These are phyloP conservation scores for Filosporella fistucella DNA, from an alignment of 495 filamentous ascomycete species.

Conservation along the genomic window DNA sequence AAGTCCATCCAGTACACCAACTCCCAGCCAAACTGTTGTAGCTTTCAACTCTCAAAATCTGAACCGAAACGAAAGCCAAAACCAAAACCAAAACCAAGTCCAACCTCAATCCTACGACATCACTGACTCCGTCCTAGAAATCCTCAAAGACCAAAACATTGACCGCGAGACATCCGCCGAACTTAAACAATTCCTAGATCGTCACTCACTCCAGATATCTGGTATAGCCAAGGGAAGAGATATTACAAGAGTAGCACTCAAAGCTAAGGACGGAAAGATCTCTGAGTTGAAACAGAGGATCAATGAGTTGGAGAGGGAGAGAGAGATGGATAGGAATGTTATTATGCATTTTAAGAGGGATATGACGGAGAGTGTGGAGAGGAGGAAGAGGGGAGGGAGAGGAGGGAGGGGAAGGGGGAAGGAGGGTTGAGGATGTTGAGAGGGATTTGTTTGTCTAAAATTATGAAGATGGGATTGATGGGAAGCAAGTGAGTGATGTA, in stretches of 20 bases:
- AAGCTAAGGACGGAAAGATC: conserved; percentile 56
- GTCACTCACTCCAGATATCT: conserved; percentile 47
- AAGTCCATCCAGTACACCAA: conserved; percentile 40
- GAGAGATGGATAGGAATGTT: conserved; percentile 43
- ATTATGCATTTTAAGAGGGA: conserved; percentile 28
- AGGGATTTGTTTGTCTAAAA: no score
- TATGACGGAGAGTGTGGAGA: conserved; percentile 17
- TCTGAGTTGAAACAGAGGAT: conserved; percentile 44
- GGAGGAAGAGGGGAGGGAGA: conserved; percentile 9
- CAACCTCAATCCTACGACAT: no score
- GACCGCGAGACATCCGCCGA: conserved; percentile 33
- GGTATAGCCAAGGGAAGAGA: conserved; percentile 61
- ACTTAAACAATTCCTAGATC: conserved; percentile 45
- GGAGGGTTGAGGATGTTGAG: no score
- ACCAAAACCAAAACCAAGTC: no score
- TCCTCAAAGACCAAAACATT: conserved; percentile 46
- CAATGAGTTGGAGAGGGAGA: conserved; percentile 43
- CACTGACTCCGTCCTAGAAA: conserved; percentile 40
- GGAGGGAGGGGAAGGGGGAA: conserved; percentile 5
- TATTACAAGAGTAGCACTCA: conserved; percentile 53
- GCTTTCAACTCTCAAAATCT: conserved; percentile 3
- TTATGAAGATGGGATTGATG: no score
- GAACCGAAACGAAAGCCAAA: not conserved
- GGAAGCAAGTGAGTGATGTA: no score
- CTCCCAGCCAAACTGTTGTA: conserved; percentile 31